Conservation (phyloP, 257 asterid species). For the Craterostigma plantagineum region DNA sequence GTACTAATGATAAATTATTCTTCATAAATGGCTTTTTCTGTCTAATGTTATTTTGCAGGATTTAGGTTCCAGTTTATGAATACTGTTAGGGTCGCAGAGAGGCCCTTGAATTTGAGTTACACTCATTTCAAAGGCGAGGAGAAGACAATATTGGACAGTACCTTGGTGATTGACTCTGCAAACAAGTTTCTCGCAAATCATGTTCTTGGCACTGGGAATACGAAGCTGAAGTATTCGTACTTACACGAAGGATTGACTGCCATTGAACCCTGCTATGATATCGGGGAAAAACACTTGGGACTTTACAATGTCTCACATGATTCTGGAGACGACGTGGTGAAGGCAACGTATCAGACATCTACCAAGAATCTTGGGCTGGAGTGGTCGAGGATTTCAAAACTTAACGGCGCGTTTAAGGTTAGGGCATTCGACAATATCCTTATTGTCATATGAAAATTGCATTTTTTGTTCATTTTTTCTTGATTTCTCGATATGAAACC, state of each 20-base stretch:
- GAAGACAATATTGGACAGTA: constrained; percentile 61
- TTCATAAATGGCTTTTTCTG: no score
- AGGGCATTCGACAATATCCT: background rate
- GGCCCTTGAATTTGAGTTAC: constrained; percentile 71
- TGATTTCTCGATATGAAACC: background rate
- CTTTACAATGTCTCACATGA: constrained; percentile 46
- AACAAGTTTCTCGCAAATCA: constrained; percentile 85
- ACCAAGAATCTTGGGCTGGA: constrained; percentile 71
- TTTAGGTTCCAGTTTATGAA: constrained; percentile 76
- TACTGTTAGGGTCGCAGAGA: constrained; percentile 44
- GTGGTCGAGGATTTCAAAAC: constrained; percentile 64
- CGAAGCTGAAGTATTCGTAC: constrained; percentile 68
- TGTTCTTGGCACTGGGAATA: constrained; percentile 45
- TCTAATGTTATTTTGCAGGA: constrained; percentile 26
- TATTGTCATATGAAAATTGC: constrained; percentile 1
- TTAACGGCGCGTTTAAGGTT: constrained; percentile 80
- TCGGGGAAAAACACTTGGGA: constrained; percentile 74
- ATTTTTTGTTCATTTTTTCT: no score
- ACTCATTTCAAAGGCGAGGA: constrained; percentile 48
- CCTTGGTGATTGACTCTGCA: constrained; percentile 54
- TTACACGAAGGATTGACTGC: constrained; percentile 57
- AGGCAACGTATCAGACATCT: constrained; percentile 71
- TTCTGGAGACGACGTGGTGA: constrained; percentile 49
- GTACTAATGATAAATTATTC: no score
- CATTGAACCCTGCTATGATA: constrained; percentile 72